These are phyloP conservation scores for Podila epigama DNA, from an alignment of 192 early-diverging fungal genomes.

Conservation along the genomic window DNA sequence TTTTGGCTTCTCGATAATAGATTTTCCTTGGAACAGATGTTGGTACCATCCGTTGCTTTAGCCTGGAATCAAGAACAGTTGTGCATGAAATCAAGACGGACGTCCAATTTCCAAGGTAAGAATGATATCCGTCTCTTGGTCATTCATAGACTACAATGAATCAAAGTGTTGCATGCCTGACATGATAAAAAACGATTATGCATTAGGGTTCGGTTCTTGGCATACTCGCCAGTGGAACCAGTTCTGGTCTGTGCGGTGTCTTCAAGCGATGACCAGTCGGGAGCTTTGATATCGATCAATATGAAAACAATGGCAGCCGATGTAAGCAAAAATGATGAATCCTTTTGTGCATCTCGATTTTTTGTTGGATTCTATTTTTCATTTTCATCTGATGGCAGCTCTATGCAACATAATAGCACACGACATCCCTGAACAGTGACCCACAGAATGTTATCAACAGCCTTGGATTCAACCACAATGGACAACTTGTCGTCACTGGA, in stretches of 20 bases:
- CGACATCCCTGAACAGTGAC: constrained; percentile 2
- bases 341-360: not conserved
- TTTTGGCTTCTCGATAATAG: constrained; percentile 9
- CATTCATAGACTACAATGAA: not conserved
- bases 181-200: no score
- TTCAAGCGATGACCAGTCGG: constrained; percentile 29
- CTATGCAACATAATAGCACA: constrained; percentile 9
- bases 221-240: constrained; percentile 62
- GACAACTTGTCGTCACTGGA: constrained; percentile 64
- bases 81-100: constrained; percentile 64
- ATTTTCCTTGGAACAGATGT: constrained; percentile 63
- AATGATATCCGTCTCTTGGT: not conserved
- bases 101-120: constrained; percentile 54
- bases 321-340: constrained; percentile 27
- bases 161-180: not conserved
- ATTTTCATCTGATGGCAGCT: constrained; percentile 1
- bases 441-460: constrained; percentile 52
- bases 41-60: constrained; percentile 60
- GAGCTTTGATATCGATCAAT: constrained; percentile 60
- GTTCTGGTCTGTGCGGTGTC: constrained; percentile 60
- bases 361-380: not conserved
- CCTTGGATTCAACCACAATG: constrained; percentile 70
- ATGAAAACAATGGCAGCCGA: constrained; percentile 61
- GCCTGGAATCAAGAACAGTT: constrained; percentile 59
- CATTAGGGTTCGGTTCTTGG: constrained; percentile 54